phyloP scores from a whole-genome alignment of 1,284 basidiomycete genomes.

The Waitea zeae region DNA sequence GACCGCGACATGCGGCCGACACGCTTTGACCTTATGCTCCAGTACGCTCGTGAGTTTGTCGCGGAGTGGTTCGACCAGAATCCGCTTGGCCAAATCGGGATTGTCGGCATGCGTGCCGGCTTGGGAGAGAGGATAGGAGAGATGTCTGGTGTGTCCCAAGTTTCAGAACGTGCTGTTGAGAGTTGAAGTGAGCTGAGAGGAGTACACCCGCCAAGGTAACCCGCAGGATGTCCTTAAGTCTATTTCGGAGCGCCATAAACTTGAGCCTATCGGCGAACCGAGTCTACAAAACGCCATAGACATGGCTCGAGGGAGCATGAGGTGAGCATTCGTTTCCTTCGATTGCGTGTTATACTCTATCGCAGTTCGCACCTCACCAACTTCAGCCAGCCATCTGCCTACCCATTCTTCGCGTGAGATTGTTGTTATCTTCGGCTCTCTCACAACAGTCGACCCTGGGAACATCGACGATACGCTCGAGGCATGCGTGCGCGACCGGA shows the following conservation, averaged over 20 bases:
- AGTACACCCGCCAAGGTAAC: slow-evolving; percentile 44
- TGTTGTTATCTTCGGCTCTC: slow-evolving; percentile 81
- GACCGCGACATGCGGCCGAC: slow-evolving; percentile 94
- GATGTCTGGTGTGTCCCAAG: slow-evolving; percentile 56
- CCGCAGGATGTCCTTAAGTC: slow-evolving; percentile 84
- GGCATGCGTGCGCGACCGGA: slow-evolving; percentile 63
- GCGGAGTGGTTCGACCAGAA: slow-evolving; percentile 99
- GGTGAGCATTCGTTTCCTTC: too few relatives aligned
- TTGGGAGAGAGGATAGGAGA: slow-evolving; percentile 76
- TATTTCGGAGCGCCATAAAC: slow-evolving; percentile 73
- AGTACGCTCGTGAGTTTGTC: slow-evolving; percentile 83
- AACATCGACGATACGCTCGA: slow-evolving; percentile 90
- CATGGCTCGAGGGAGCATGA: slow-evolving; percentile 86
- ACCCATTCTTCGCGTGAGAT: slow-evolving; percentile 93
- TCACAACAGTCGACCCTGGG: slow-evolving; percentile 94
- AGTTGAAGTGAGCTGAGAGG: not conserved
- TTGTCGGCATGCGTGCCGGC: slow-evolving; percentile 84
- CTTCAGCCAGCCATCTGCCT: slow-evolving; percentile 69
- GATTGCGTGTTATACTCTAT: not conserved
- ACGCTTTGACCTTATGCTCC: slow-evolving; percentile 76
- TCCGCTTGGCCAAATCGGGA: slow-evolving; percentile 89
- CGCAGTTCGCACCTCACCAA: slow-evolving; percentile 3
- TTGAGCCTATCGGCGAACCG: slow-evolving; percentile 86
- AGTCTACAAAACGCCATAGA: slow-evolving; percentile 93
- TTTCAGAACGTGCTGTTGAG: not conserved